A percentile compares a stretch with the other conserved stretches of the same genome.
Evolutionary conservation across 306 rosid species (phyloP).

Genomic region (Potentilla sterilis): DNA sequence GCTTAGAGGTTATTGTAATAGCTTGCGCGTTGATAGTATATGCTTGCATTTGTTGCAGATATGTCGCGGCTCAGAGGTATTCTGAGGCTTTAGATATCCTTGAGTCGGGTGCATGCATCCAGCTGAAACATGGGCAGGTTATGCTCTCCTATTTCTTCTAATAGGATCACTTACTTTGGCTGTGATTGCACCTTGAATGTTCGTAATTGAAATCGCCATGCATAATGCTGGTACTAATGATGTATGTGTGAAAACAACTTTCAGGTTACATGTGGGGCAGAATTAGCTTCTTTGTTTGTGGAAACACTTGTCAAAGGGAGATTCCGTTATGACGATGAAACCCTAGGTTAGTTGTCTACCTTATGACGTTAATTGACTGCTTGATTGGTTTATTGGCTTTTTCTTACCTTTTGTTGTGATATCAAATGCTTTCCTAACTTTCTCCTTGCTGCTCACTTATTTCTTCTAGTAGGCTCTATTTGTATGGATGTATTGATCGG

Average conservation of each 20-base stretch:
- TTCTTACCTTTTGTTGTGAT: conserved; percentile 10
- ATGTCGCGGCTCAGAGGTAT: conserved; percentile 65
- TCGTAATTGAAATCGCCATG: no score
- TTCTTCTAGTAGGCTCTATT: conserved; percentile 17
- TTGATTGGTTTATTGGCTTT: background rate
- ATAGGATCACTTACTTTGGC: background rate
- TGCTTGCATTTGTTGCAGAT: conserved; percentile 56
- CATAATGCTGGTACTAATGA: background rate
- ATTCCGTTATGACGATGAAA: conserved; percentile 57
- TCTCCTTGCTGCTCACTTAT: conserved; percentile 17
- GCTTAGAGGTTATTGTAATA: background rate
- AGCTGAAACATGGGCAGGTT: conserved; percentile 79
- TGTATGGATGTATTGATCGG: background rate
- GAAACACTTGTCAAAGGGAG: conserved; percentile 81
- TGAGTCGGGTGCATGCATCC: conserved; percentile 84
- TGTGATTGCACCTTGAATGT: no score
- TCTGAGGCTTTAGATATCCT: conserved; percentile 83
- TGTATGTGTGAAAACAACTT: conserved; percentile 8
- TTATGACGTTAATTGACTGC: conserved; percentile 22
- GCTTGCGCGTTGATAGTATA: conserved; percentile 26
- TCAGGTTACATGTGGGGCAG: conserved; percentile 95
- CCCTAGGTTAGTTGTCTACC: conserved; percentile 62
- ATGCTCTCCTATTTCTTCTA: background rate
- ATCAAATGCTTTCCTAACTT: conserved; percentile 8
- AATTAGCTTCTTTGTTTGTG: conserved; percentile 84